Percentiles rank a stretch among this genome's conserved stretches.
Conservation (phyloP, 148 eudicot species). For the Amaranthus palmeri region DNA sequence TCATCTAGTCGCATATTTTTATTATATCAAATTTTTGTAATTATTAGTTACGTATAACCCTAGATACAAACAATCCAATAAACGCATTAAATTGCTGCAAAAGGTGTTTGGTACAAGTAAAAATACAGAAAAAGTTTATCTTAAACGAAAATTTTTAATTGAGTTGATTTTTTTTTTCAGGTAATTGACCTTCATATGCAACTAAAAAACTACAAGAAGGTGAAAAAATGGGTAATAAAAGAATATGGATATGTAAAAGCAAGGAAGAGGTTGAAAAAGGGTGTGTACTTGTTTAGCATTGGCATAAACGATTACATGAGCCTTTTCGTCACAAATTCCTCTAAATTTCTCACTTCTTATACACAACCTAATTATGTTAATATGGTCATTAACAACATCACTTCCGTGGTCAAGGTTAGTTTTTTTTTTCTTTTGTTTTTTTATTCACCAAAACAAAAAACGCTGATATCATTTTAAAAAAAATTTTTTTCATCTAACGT, state of each 20-base stretch:
- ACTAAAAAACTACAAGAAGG: constrained; percentile 32
- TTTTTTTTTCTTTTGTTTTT: too few species aligned
- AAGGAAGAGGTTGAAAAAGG: constrained; percentile 19
- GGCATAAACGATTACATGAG: constrained; percentile 44
- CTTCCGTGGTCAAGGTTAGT: constrained; percentile 29
- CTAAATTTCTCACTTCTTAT: constrained; percentile 16
- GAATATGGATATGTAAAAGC: constrained; percentile 35
- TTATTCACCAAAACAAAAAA: too few species aligned
- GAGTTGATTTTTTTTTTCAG: constrained; percentile 11
- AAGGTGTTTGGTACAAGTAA: too few species aligned
- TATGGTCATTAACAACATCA: constrained; percentile 29
- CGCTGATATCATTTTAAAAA: too few species aligned
- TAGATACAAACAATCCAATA: too few species aligned
- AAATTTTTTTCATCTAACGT: too few species aligned
- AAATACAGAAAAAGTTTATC: too few species aligned
- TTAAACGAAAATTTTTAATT: too few species aligned
- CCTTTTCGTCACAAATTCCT: constrained; percentile 23
- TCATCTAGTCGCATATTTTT: too few species aligned
- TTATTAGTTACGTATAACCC: too few species aligned
- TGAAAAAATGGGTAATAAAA: constrained; percentile 23
- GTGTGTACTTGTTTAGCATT: constrained; percentile 44
- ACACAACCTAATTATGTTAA: constrained; percentile 21
- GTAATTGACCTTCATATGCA: constrained; percentile 44
- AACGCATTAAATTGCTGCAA: too few species aligned
- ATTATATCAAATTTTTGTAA: too few species aligned